phyloP scores from a whole-genome alignment of 306 rosid genomes.

The Adenanthera pavonina region DNA sequence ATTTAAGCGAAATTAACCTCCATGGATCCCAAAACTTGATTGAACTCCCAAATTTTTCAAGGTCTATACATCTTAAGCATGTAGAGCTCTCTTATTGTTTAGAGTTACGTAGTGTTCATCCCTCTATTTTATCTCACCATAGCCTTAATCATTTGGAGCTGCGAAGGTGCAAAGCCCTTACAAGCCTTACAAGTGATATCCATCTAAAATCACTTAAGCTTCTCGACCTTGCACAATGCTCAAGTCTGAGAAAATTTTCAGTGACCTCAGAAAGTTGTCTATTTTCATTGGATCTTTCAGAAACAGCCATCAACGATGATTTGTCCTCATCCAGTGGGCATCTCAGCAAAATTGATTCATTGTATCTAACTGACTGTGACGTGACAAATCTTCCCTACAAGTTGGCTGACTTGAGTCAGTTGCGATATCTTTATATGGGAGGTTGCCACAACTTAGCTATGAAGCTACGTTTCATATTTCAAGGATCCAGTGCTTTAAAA shows the following conservation, averaged over 20 bases:
- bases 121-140: neutral
- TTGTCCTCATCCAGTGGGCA: neutral
- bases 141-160: neutral
- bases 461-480: neutral
- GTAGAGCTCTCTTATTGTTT: neutral
- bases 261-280: neutral
- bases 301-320: neutral
- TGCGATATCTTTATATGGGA: neutral
- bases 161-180: neutral
- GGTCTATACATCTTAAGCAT: neutral
- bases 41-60: neutral
- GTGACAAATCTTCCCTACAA: neutral
- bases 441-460: neutral
- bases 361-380: neutral
- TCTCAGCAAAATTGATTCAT: neutral
- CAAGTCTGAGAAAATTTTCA: neutral
- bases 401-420: neutral
- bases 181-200: neutral
- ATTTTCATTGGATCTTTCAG: neutral
- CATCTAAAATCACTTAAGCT: neutral
- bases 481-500: neutral
- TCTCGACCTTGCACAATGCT: neutral
- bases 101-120: neutral
- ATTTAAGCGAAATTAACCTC: neutral
- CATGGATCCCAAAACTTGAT: accelerated